Conservation (phyloP, 805 yeast genomes). For the Pichia exigua region DNA sequence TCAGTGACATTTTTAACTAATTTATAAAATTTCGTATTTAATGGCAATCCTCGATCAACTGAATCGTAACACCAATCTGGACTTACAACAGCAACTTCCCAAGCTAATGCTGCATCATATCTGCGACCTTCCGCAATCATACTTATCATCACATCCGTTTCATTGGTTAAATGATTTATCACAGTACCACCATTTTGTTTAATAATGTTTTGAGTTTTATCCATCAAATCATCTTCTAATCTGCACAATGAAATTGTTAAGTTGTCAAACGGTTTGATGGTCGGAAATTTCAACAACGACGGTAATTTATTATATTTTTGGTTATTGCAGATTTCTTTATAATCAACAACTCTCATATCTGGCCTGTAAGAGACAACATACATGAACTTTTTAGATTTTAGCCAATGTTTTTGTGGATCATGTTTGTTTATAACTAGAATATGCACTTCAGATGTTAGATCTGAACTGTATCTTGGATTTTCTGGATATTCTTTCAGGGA, state of each 20-base stretch:
- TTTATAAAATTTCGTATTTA: constrained; percentile 34
- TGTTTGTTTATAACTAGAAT: constrained; percentile 21
- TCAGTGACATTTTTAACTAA: constrained; percentile 27
- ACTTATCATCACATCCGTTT: constrained; percentile 39
- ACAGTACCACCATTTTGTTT: constrained; percentile 40
- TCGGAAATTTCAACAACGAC: constrained; percentile 1
- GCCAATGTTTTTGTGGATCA: constrained; percentile 18
- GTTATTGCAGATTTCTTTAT: constrained; percentile 37
- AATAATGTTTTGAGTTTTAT: constrained; percentile 28
- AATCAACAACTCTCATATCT: constrained; percentile 49
- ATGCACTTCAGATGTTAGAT: constrained; percentile 23
- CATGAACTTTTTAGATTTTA: constrained; percentile 43
- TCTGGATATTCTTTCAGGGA: constrained; percentile 14
- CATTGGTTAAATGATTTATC: constrained; percentile 40
- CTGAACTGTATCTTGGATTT: constrained; percentile 15
- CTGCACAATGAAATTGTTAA: constrained; percentile 34
- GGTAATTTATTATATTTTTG: neutral
- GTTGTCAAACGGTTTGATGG: constrained; percentile 36
- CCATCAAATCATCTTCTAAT: constrained; percentile 13
- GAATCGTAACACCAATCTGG: constrained; percentile 47
- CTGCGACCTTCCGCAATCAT: constrained; percentile 46
- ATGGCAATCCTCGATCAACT: constrained; percentile 35
- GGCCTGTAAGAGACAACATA: constrained; percentile 42
- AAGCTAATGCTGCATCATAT: constrained; percentile 43
- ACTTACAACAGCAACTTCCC: constrained; percentile 48